These are phyloP conservation scores for Nakaseomyces uthaithaninus DNA, from an alignment of 1,139 yeast genomes.

Conservation along the genomic window DNA sequence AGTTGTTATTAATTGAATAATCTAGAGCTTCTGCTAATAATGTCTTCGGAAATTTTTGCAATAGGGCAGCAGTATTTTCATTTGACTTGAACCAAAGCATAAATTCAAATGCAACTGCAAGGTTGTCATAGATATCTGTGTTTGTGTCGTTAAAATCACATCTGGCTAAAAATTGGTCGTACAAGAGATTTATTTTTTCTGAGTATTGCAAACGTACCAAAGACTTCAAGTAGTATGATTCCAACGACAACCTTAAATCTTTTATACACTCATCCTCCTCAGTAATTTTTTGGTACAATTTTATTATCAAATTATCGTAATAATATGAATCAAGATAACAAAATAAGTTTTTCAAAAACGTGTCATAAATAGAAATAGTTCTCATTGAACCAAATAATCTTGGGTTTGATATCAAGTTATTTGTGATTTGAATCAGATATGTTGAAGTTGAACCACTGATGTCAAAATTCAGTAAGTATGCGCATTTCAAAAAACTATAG, in stretches of 20 bases:
- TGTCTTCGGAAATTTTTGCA: neutral
- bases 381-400: neutral
- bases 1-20: neutral
- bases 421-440: neutral
- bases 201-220: neutral
- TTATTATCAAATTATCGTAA: neutral
- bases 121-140: neutral
- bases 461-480: slow-evolving; percentile 10
- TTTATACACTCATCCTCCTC: no score
- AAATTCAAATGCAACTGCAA: neutral
- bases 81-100: neutral
- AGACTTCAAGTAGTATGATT: neutral
- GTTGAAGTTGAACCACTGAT: slow-evolving; percentile 8
- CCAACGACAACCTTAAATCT: neutral
- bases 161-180: neutral
- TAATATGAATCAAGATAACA: neutral
- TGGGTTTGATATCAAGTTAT: neutral
- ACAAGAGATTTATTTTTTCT: neutral
- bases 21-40: neutral
- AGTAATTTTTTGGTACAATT: neutral
- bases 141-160: neutral
- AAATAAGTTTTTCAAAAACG: neutral
- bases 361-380: neutral
- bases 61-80: neutral
- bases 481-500: slow-evolving; percentile 4